Conservation (phyloP, 192 early-diverging fungal genomes). For the Backusella circina region DNA sequence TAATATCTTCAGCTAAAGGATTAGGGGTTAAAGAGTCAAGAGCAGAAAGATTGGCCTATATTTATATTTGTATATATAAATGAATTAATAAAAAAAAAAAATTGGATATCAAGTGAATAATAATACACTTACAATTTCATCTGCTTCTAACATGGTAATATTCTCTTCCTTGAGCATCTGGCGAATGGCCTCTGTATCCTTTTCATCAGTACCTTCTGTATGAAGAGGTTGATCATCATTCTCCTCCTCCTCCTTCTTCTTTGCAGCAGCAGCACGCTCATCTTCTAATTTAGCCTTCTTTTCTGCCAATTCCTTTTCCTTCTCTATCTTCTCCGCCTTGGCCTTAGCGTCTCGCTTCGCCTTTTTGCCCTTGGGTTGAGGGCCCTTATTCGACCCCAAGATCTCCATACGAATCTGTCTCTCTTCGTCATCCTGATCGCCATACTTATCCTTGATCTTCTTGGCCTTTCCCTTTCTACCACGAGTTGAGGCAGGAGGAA, state of each 20-base stretch:
- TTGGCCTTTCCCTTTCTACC: constrained; percentile 87
- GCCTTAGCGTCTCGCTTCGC: constrained; percentile 55
- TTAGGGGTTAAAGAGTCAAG: constrained; percentile 80
- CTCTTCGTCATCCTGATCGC: constrained; percentile 94
- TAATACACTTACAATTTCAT: constrained; percentile 34
- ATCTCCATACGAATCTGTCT: constrained; percentile 77
- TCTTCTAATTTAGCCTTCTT: constrained; percentile 1
- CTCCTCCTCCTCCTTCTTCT: neutral
- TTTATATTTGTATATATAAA: neutral
- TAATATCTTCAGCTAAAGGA: constrained; percentile 75
- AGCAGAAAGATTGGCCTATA: constrained; percentile 51
- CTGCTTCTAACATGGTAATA: constrained; percentile 49
- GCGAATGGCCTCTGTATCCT: constrained; percentile 43
- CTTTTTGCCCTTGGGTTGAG: constrained; percentile 72
- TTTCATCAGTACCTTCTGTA: neutral
- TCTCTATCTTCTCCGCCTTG: constrained; percentile 34
- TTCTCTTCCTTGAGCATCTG: constrained; percentile 58
- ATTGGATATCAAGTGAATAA: neutral
- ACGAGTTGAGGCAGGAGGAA: constrained; percentile 45
- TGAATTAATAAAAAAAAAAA: no score
- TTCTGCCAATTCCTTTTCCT: constrained; percentile 16
- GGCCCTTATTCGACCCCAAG: constrained; percentile 66
- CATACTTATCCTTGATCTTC: constrained; percentile 94
- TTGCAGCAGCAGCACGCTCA: neutral
- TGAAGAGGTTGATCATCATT: neutral